Conservation (phyloP, 768 basidiomycete genomes). For the Phylloporus sp. region DNA sequence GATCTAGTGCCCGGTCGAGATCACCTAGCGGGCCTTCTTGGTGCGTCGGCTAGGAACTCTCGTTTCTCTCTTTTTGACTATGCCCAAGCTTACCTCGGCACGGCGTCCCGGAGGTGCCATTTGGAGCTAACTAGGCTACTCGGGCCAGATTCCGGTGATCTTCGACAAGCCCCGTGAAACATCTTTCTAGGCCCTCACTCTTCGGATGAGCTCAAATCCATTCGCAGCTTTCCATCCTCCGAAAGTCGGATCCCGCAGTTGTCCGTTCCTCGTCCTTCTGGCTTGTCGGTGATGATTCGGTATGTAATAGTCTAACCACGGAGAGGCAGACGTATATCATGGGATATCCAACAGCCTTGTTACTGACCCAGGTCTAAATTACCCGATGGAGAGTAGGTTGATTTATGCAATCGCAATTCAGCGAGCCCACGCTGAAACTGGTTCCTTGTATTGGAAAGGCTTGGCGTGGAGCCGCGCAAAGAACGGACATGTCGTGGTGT, state of each 20-base stretch:
- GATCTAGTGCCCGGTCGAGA: neutral
- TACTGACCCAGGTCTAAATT: neutral
- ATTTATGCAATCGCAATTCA: neutral
- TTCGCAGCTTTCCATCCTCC: neutral
- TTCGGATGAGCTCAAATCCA: neutral
- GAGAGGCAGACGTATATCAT: neutral
- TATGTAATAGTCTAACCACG: neutral
- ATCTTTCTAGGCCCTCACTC: neutral
- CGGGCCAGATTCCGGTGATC: neutral
- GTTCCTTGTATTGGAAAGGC: neutral
- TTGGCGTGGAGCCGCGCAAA: conserved; percentile 9
- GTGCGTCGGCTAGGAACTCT: neutral
- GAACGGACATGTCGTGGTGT: conserved; percentile 2
- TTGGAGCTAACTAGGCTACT: neutral
- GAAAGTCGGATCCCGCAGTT: neutral
- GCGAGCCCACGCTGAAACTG: neutral
- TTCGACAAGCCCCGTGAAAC: neutral
- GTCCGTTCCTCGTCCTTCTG: neutral
- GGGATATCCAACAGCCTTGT: neutral
- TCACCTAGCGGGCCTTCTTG: neutral
- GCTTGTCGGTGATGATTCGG: neutral
- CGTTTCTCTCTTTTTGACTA: neutral
- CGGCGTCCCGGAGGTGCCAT: neutral
- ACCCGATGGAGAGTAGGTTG: neutral
- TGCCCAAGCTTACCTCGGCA: neutral